These are phyloP conservation scores for Carex scoparia DNA, from an alignment of 176 grass and related monocot genomes.

Conservation along the genomic window DNA sequence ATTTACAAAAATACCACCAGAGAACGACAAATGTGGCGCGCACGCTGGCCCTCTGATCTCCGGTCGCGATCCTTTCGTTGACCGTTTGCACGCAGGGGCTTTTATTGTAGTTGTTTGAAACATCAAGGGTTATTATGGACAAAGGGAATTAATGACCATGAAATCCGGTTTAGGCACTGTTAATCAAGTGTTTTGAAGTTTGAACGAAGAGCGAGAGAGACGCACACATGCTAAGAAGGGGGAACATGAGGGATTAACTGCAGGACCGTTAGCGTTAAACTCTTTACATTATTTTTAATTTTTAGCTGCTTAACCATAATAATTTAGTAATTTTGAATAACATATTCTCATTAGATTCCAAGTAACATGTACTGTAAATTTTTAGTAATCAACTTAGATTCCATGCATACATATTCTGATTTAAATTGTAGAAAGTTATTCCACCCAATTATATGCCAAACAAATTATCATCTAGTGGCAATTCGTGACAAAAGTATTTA, in stretches of 20 bases:
- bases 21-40: slow-evolving; percentile 3
- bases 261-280: not conserved
- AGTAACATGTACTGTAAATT: too few relatives aligned
- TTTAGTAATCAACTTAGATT: not conserved
- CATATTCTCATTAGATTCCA: too few relatives aligned
- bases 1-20: not conserved
- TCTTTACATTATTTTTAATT: too few relatives aligned
- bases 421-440: not conserved
- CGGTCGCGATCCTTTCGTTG: slow-evolving; percentile 4
- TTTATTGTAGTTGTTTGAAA: not conserved
- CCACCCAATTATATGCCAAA: not conserved
- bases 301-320: not conserved
- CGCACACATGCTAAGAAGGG: not conserved
- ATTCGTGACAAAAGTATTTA: not conserved
- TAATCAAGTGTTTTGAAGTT: not conserved
- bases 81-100: slow-evolving; percentile 2
- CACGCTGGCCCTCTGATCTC: not conserved
- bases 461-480: not conserved
- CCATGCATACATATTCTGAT: not conserved
- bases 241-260: not conserved
- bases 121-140: not conserved
- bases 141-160: not conserved
- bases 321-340: not conserved
- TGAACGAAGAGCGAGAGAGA: not conserved
- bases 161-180: slow-evolving; percentile 15